phyloP scores from a whole-genome alignment of 176 grass and related monocot species.

The Neostapfia colusana region DNA sequence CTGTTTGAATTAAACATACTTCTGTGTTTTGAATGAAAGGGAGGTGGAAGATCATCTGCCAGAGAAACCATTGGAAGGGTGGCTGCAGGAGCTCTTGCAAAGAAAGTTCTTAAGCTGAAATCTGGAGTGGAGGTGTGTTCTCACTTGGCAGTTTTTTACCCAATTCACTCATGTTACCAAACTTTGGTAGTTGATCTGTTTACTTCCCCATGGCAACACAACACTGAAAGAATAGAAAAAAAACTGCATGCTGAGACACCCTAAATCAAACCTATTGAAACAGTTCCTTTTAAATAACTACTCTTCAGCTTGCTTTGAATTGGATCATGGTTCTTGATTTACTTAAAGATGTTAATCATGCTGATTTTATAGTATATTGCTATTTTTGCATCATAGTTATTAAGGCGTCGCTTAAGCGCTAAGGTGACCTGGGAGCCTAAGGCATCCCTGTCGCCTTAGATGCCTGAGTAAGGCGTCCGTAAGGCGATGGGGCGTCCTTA shows the following conservation, averaged over 20 bases:
- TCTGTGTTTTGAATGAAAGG: constrained; percentile 52
- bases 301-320: constrained; percentile 10
- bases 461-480: too few species aligned
- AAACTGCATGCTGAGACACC: not conserved
- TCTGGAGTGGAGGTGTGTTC: constrained; percentile 55
- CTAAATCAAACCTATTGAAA: not conserved
- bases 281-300: not conserved
- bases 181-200: not conserved
- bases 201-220: constrained; percentile 20
- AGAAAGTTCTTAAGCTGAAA: constrained; percentile 96
- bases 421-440: too few species aligned
- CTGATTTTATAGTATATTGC: constrained; percentile 1
- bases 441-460: too few species aligned
- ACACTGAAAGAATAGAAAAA: constrained; percentile 3
- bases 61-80: constrained; percentile 99
- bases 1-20: constrained; percentile 24
- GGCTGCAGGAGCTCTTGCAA: constrained; percentile 92
- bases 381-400: too few species aligned
- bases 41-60: constrained; percentile 95
- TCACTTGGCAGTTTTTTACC: constrained; percentile 15
- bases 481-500: too few species aligned
- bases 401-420: too few species aligned
- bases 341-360: constrained; percentile 15
- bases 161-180: constrained; percentile 13
- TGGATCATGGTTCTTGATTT: constrained; percentile 16